These are phyloP conservation scores for Populus hybrid DNA, from an alignment of 441 rosid species.

Conservation along the genomic window DNA sequence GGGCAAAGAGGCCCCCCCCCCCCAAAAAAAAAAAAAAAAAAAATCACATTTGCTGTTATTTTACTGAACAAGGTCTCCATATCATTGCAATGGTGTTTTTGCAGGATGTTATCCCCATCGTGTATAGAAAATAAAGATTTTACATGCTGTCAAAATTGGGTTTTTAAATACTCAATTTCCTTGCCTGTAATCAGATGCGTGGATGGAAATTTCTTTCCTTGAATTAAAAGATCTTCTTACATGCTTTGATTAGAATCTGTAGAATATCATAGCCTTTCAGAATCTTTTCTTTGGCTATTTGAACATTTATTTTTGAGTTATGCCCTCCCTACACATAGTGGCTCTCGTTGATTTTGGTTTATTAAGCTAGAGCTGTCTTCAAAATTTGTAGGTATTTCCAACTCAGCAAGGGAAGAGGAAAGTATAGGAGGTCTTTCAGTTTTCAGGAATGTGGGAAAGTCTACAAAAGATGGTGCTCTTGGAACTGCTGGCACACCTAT, in stretches of 20 bases:
- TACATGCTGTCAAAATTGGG: background rate
- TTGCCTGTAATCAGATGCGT: background rate
- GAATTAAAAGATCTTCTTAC: too few species aligned
- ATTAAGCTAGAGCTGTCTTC: background rate
- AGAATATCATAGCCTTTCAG: background rate
- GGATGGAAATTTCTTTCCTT: too few species aligned
- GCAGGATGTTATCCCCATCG: background rate
- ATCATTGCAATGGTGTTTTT: background rate
- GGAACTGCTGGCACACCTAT: slow-evolving; percentile 89
- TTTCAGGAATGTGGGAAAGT: slow-evolving; percentile 66
- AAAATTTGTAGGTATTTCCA: slow-evolving; percentile 48
- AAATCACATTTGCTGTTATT: background rate
- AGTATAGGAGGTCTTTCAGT: slow-evolving; percentile 53
- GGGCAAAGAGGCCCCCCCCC: background rate
- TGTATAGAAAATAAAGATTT: background rate
- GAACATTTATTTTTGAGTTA: background rate
- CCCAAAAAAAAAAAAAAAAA: too few species aligned
- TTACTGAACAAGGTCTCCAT: background rate
- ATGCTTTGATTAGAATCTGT: background rate
- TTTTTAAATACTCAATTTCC: background rate
- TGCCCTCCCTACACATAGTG: background rate
- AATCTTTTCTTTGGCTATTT: background rate
- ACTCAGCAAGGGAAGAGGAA: slow-evolving; percentile 53
- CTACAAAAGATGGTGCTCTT: slow-evolving; percentile 59
- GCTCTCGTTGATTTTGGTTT: background rate